Percentiles rank a stretch among this genome's conserved stretches.
Conservation (phyloP, 2,329 filamentous ascomycete species). For the Juglanconis sp. region DNA sequence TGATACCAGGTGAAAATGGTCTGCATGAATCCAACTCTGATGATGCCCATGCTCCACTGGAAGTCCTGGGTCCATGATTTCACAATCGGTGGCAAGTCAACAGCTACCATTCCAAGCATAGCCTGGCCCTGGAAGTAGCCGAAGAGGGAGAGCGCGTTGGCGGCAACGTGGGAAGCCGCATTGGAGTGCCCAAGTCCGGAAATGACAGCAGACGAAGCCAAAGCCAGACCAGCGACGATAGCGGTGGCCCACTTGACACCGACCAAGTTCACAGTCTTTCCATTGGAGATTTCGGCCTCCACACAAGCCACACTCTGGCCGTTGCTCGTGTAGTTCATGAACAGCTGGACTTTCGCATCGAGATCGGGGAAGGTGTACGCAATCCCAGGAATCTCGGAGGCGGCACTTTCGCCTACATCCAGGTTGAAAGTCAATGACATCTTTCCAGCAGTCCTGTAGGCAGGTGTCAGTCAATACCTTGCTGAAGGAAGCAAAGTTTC, state of each 20-base stretch:
- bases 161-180: conserved; percentile 89
- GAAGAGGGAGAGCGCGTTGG: conserved; percentile 91
- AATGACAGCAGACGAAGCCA: conserved; percentile 81
- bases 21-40: conserved; percentile 83
- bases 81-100: conserved; percentile 82
- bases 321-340: conserved; percentile 67
- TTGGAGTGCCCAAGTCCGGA: conserved; percentile 91
- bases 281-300: conserved; percentile 83
- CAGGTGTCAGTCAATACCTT: background rate
- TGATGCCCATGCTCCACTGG: conserved; percentile 97
- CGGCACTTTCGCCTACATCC: conserved; percentile 51
- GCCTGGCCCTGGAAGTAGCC: conserved; percentile 93
- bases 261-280: conserved; percentile 84
- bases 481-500: too few species aligned
- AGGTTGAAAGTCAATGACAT: conserved; percentile 75
- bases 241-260: conserved; percentile 89
- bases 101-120: conserved; percentile 79
- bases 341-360: conserved; percentile 79
- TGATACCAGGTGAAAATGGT: conserved; percentile 93
- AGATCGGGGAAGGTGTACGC: conserved; percentile 88
- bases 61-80: conserved; percentile 96
- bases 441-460: conserved; percentile 60
- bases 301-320: conserved; percentile 74
- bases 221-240: conserved; percentile 77
- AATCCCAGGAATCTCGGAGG: conserved; percentile 71